Conservation (phyloP, 345 rosid genomes). For the Xanthoceras sorbifolium region DNA sequence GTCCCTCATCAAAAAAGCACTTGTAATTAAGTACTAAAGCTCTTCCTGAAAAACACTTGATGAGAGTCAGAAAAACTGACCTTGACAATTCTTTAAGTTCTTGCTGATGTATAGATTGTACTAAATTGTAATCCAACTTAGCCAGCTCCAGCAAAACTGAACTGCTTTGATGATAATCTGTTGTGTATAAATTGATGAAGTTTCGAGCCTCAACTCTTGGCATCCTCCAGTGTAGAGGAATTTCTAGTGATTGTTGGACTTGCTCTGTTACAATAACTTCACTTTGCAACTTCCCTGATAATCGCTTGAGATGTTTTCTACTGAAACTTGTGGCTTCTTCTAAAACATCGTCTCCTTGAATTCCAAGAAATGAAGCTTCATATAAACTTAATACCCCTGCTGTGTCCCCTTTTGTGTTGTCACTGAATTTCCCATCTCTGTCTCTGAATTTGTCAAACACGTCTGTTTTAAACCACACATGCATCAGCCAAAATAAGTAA, state of each 20-base stretch:
- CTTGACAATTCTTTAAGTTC: slow-evolving; percentile 18
- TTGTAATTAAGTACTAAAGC: no score
- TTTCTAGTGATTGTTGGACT: slow-evolving; percentile 17
- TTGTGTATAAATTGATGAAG: slow-evolving; percentile 17
- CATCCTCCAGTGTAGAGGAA: slow-evolving; percentile 23
- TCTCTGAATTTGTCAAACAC: slow-evolving; percentile 21
- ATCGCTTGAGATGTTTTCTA: slow-evolving; percentile 4
- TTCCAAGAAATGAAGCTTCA: slow-evolving; percentile 29
- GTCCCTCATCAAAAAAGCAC: no score
- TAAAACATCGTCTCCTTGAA: slow-evolving; percentile 14
- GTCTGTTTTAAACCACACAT: not conserved
- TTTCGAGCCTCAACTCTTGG: slow-evolving; percentile 19
- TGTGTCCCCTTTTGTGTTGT: not conserved
- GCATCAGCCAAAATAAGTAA: no score
- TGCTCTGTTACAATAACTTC: not conserved
- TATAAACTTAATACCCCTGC: slow-evolving; percentile 23
- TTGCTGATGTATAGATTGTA: slow-evolving; percentile 17
- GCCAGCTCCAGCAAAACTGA: slow-evolving; percentile 21
- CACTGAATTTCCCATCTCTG: slow-evolving; percentile 2
- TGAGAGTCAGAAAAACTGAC: not conserved
- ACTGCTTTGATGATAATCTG: not conserved
- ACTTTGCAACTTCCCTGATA: not conserved
- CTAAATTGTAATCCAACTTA: slow-evolving; percentile 22
- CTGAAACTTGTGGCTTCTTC: slow-evolving; percentile 22
- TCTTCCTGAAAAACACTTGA: not conserved